phyloP scores from a whole-genome alignment of 345 rosid genomes.

The Gossypium herbaceum region DNA sequence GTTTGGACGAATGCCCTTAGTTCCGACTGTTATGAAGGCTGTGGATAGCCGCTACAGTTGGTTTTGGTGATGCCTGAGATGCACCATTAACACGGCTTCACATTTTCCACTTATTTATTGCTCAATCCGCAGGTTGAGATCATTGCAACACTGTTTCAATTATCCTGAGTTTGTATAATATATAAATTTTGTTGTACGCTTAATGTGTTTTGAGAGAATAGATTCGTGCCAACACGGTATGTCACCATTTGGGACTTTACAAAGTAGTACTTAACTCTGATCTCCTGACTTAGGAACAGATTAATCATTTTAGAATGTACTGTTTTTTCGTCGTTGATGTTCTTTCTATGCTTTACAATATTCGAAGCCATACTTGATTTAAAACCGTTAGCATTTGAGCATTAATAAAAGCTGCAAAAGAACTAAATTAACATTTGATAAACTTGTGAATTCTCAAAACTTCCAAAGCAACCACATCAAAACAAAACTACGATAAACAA shows the following conservation, averaged over 20 bases:
- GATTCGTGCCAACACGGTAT: not conserved
- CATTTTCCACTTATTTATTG: constrained; percentile 16
- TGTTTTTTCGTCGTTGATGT: not conserved
- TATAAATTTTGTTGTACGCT: not conserved
- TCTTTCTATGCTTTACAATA: not conserved
- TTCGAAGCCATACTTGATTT: no score
- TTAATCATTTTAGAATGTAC: not conserved
- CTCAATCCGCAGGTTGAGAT: constrained; percentile 12
- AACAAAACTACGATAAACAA: not conserved
- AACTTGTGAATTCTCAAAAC: no score
- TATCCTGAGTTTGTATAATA: constrained; percentile 20
- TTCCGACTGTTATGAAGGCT: constrained; percentile 67
- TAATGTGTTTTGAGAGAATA: not conserved
- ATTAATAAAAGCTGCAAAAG: no score
- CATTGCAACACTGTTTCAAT: constrained; percentile 18
- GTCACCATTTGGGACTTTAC: no score
- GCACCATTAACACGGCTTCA: not conserved
- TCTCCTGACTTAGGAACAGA: not conserved
- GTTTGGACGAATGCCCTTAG: constrained; percentile 80
- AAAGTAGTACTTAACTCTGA: no score
- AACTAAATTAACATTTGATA: no score
- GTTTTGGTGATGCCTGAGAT: constrained; percentile 64
- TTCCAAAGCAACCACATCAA: not conserved
- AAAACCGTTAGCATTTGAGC: no score
- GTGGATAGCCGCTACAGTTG: constrained; percentile 64